Percentiles rank a stretch among this genome's conserved stretches.
Evolutionary conservation across 176 grass and related monocot genomes (phyloP).

Genomic region (Stipa capillata): DNA sequence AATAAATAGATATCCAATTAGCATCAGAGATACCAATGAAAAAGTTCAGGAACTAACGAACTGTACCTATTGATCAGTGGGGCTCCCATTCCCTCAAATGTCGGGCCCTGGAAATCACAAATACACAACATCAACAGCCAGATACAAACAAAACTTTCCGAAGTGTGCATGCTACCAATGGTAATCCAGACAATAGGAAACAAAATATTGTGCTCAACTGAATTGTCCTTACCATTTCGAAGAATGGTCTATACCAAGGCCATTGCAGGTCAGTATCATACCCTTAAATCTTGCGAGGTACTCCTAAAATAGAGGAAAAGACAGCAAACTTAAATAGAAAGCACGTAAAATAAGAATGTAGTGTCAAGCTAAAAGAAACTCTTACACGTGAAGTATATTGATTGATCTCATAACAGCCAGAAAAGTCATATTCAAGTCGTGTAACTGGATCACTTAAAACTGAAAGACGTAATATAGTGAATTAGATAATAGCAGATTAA

Average conservation of each 20-base stretch:
- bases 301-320: constrained; percentile 46
- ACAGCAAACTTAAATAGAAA: background rate
- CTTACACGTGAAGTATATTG: constrained; percentile 55
- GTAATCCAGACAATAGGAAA: background rate
- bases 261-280: constrained; percentile 87
- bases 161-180: background rate
- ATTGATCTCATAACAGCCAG: constrained; percentile 54
- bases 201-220: background rate
- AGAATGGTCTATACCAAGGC: constrained; percentile 60
- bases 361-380: background rate
- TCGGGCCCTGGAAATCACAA: constrained; percentile 23
- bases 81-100: constrained; percentile 46
- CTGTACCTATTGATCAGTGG: constrained; percentile 27
- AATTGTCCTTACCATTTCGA: constrained; percentile 33
- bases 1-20: constrained; percentile 7
- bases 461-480: constrained; percentile 19
- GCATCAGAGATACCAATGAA: background rate
- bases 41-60: background rate
- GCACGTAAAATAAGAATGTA: background rate
- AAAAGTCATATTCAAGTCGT: constrained; percentile 60
- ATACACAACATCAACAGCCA: background rate
- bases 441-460: constrained; percentile 67
- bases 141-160: background rate
- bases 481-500: background rate
- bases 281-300: constrained; percentile 79